These are phyloP conservation scores for Parastagonospora nodorum DNA, from an alignment of 2,329 filamentous ascomycete genomes.

Conservation along the genomic window DNA sequence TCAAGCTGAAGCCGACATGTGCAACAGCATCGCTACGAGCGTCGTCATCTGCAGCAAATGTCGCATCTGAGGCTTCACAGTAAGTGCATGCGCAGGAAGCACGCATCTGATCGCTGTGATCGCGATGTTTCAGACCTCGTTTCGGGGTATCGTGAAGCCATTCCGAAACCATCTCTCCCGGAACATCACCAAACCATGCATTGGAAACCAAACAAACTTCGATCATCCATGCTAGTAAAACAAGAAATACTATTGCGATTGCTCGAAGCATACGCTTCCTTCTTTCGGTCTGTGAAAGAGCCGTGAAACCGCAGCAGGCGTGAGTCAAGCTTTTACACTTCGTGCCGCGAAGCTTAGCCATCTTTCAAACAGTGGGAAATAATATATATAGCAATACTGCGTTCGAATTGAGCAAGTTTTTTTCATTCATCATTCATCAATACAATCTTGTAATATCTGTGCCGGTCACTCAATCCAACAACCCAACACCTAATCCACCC, in stretches of 20 bases:
- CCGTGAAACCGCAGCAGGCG: constrained; percentile 31
- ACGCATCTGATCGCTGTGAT: constrained; percentile 7
- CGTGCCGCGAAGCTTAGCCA: constrained; percentile 16
- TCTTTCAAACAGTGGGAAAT: neutral
- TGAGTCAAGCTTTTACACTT: constrained; percentile 27
- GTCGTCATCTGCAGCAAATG: no score
- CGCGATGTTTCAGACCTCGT: constrained; percentile 33
- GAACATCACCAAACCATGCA: constrained; percentile 10
- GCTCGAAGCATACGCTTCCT: constrained; percentile 3
- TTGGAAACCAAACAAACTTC: constrained; percentile 15
- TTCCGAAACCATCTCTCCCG: constrained; percentile 23
- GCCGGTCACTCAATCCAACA: constrained; percentile 33
- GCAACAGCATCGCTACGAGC: no score
- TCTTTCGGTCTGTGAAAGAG: constrained; percentile 12
- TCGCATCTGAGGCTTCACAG: no score
- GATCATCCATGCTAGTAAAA: constrained; percentile 16
- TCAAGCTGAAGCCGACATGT: no score
- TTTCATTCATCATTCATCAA: constrained; percentile 6
- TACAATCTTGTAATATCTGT: constrained; percentile 28
- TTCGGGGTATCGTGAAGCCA: constrained; percentile 31
- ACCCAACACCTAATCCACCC: neutral
- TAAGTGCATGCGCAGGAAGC: no score
- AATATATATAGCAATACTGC: neutral
- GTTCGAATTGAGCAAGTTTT: constrained; percentile 8
- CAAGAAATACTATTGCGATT: constrained; percentile 5